Evolutionary conservation across 805 yeast species (phyloP).

Genomic region (Saccharomycopsis sp.): DNA sequence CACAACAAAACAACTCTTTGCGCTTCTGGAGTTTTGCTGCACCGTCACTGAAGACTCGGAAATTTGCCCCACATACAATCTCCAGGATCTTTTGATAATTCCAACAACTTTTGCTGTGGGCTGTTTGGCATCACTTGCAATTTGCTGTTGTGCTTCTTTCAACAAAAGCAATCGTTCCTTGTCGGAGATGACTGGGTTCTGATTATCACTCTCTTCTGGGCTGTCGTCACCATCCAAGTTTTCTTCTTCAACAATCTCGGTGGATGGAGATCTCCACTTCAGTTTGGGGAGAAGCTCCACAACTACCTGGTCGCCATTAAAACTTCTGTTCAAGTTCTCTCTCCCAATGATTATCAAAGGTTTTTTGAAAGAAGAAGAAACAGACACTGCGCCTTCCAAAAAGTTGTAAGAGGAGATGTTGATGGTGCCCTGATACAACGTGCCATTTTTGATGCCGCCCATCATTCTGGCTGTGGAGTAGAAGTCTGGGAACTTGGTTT

Average conservation of each 20-base stretch:
- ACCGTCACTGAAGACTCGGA: slow-evolving; percentile 63
- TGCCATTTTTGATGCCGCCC: slow-evolving; percentile 86
- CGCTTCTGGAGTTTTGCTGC: slow-evolving; percentile 42
- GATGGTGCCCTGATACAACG: slow-evolving; percentile 77
- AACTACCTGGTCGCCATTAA: slow-evolving; percentile 85
- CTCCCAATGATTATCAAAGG: slow-evolving; percentile 80
- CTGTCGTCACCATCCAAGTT: slow-evolving; percentile 50
- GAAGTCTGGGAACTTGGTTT: slow-evolving; percentile 64
- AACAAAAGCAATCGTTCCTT: slow-evolving; percentile 64
- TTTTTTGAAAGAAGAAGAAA: slow-evolving; percentile 60
- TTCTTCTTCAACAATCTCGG: slow-evolving; percentile 70
- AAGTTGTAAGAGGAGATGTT: slow-evolving; percentile 79
- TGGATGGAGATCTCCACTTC: slow-evolving; percentile 83
- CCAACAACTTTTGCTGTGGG: slow-evolving; percentile 96
- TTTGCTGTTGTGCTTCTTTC: slow-evolving; percentile 65
- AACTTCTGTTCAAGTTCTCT: slow-evolving; percentile 79
- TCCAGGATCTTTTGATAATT: slow-evolving; percentile 83
- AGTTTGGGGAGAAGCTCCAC: slow-evolving; percentile 80
- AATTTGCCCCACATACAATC: slow-evolving; percentile 91
- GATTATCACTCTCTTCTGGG: slow-evolving; percentile 42
- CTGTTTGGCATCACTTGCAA: slow-evolving; percentile 43
- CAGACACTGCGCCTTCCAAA: slow-evolving; percentile 74
- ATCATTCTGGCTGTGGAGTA: slow-evolving; percentile 71
- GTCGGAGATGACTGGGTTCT: slow-evolving; percentile 45
- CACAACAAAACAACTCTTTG: slow-evolving; percentile 72